These are phyloP conservation scores for Mortierella sp. DNA, from an alignment of 371 early-diverging fungal genomes.

Conservation along the genomic window DNA sequence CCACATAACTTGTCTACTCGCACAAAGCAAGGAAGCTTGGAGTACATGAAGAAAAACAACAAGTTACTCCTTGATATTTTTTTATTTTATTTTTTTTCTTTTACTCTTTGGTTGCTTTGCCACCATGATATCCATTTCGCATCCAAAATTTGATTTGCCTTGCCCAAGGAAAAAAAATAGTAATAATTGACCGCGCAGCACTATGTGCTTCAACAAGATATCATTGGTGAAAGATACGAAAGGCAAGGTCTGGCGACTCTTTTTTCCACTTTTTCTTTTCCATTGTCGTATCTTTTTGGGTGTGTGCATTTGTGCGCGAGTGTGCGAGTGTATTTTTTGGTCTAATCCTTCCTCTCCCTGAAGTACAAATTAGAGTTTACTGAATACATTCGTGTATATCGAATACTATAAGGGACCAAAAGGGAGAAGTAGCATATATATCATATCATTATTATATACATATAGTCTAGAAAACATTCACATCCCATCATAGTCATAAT, in stretches of 20 bases:
- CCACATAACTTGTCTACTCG: too few relatives aligned
- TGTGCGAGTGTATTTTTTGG: neutral
- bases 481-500: neutral
- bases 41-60: neutral
- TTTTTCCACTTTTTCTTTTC: too few relatives aligned
- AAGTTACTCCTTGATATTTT: neutral
- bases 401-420: too few relatives aligned
- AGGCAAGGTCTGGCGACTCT: neutral
- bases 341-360: neutral
- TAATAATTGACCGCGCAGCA: neutral
- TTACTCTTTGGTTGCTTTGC: neutral
- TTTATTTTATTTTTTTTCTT: too few relatives aligned
- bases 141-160: neutral
- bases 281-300: neutral
- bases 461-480: neutral
- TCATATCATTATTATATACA: neutral
- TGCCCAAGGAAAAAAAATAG: neutral
- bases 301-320: neutral
- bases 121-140: neutral
- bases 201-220: neutral
- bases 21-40: neutral
- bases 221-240: neutral
- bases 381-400: neutral
- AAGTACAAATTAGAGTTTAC: slow-evolving; percentile 1
- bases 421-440: neutral